Evolutionary conservation across 2,329 filamentous ascomycete genomes (phyloP).

Genomic region (Phyllachora maydis): DNA sequence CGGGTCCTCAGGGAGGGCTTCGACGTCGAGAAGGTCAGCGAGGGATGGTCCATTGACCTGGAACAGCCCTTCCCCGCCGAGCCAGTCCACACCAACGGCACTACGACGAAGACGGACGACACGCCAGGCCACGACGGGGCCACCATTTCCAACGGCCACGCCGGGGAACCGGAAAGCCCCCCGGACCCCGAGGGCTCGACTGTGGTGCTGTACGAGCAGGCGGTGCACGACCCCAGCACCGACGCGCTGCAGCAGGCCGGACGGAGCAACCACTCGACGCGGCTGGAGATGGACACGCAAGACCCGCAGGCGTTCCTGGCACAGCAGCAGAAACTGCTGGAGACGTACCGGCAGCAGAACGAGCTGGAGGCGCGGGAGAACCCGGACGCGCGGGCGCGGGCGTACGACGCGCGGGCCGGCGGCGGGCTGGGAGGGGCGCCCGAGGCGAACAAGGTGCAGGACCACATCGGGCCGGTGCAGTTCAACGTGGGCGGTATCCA

Average conservation of each 20-base stretch:
- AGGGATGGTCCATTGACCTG: slow-evolving; percentile 72
- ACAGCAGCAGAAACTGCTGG: slow-evolving; percentile 55
- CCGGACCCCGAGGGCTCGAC: slow-evolving; percentile 30
- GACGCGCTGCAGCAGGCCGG: slow-evolving; percentile 36
- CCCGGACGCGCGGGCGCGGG: slow-evolving; percentile 22
- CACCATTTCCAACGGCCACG: slow-evolving; percentile 5
- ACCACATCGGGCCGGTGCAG: slow-evolving; percentile 84
- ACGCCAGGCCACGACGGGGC: no score
- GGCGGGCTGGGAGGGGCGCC: no score
- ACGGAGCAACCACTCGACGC: slow-evolving; percentile 19
- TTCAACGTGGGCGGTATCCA: slow-evolving; percentile 98
- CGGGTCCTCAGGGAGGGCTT: slow-evolving; percentile 79
- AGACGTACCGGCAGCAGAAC: slow-evolving; percentile 37
- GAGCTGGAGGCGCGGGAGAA: slow-evolving; percentile 23
- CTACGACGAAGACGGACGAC: no score
- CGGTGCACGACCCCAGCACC: slow-evolving; percentile 54
- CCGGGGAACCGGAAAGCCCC: slow-evolving; percentile 4
- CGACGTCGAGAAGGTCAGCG: slow-evolving; percentile 70
- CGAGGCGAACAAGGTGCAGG: slow-evolving; percentile 29
- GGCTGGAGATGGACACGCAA: slow-evolving; percentile 42
- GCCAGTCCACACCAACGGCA: slow-evolving; percentile 8
- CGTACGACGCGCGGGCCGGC: no score
- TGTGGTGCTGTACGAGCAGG: slow-evolving; percentile 57
- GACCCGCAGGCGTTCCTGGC: slow-evolving; percentile 62
- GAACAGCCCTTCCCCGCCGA: slow-evolving; percentile 33